phyloP scores from a whole-genome alignment of 148 eudicot species.

The Polygonum aviculare region DNA sequence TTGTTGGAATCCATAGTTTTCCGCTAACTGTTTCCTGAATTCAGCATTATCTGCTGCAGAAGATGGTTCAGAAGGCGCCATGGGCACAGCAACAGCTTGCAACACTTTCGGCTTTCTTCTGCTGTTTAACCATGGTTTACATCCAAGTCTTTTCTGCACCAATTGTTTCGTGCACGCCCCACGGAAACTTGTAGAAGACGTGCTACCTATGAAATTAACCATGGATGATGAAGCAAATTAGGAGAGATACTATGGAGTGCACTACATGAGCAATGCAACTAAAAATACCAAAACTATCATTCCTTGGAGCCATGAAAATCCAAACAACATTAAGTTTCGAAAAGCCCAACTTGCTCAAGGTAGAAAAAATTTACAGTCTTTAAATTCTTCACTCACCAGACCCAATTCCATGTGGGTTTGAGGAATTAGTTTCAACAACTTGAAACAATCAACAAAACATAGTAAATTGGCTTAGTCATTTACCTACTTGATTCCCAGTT shows the following conservation, averaged over 20 bases:
- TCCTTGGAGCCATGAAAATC: background rate
- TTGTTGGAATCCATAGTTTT: constrained; percentile 77
- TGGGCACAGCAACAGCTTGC: constrained; percentile 55
- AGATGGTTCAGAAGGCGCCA: constrained; percentile 40
- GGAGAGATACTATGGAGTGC: background rate
- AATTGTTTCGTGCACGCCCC: constrained; percentile 11
- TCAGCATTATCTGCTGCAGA: constrained; percentile 40
- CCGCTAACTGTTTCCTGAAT: constrained; percentile 46
- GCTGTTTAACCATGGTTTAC: constrained; percentile 18
- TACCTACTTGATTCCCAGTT: background rate
- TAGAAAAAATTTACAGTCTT: background rate
- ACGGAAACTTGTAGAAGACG: background rate
- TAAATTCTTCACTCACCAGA: background rate
- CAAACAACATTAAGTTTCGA: background rate
- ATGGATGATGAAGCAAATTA: background rate
- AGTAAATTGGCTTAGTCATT: background rate
- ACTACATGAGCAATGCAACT: background rate
- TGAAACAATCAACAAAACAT: background rate
- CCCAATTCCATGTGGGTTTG: background rate
- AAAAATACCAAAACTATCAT: background rate
- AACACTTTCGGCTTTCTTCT: constrained; percentile 25
- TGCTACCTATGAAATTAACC: background rate
- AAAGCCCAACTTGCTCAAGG: background rate
- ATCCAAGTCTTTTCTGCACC: constrained; percentile 15
- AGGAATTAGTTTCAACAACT: background rate